These are phyloP conservation scores for Elongisporangium undulatum DNA, from an alignment of 352 stramenopile genomes.

Conservation along the genomic window DNA sequence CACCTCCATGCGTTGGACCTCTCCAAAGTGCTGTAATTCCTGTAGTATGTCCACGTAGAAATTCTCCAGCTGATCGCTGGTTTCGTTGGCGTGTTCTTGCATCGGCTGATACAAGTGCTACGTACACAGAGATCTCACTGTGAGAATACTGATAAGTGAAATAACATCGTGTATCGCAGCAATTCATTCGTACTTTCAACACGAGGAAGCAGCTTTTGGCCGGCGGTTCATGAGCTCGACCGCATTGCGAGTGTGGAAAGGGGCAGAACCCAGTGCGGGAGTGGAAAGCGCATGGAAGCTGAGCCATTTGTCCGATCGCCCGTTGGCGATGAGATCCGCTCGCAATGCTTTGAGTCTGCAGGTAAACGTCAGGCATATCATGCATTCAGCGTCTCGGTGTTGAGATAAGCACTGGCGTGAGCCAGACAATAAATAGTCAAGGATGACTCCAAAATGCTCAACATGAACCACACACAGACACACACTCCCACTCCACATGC, in stretches of 20 bases:
- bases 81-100: no score
- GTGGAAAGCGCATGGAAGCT: constrained; percentile 12
- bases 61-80: not conserved
- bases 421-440: not conserved
- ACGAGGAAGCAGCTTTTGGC: constrained; percentile 12
- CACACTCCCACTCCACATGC: not conserved
- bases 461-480: not conserved
- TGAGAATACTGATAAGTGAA: not conserved
- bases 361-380: not conserved
- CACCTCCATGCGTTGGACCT: constrained; percentile 15
- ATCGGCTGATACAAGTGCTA: constrained; percentile 6
- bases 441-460: not conserved
- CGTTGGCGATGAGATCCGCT: not conserved
- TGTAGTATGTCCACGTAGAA: constrained; percentile 12
- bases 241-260: constrained; percentile 9
- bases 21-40: constrained; percentile 8
- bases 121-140: not conserved
- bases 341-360: not conserved
- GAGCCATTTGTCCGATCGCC: no score
- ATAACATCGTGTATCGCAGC: not conserved
- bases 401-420: not conserved
- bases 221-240: constrained; percentile 3
- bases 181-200: constrained; percentile 10
- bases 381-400: not conserved
- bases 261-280: constrained; percentile 17